Evolutionary conservation across 148 eudicot genomes (phyloP), one percentile per base, ranked within the genome.

Genomic region (Persicaria maculosa): DNA sequence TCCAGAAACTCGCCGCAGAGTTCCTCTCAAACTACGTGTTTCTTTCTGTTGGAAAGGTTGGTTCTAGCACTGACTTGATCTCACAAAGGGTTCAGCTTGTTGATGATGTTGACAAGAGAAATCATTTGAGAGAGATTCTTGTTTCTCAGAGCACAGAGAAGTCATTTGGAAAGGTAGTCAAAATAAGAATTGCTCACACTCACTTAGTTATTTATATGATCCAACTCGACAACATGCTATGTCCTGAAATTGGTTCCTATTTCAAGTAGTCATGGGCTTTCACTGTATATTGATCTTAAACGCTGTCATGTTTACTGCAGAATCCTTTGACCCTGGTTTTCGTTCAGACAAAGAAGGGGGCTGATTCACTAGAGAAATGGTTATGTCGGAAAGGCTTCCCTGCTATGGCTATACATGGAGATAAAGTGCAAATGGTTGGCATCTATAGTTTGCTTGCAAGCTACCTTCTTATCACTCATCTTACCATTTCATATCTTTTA

Each of bases 261-360:
- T 36, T 65, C 69, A 40, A 40, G 69, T 65, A 65, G 46, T 12
- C 9, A 59, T 62, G 10, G 31, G 9, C 69, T 65, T 40, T 43
- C 17, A 65, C 46, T 5, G 36, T 14, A 14, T 65, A 65, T 65
- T 40, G 46, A 16, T 45, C 22, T 70, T 70, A 25, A 46, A 48
- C 53, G 31, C 53, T 43, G 45, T 65, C 71, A 44, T 44, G 57
- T 64, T 64, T 64, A 10, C 53, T 87, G 83, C 87, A 93, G 98
- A 82, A 74, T 80, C 82, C 85, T 9, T 80, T 91, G 81, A 91
- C 92, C 20, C 84, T 93, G 67, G 83, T 93, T 36, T 93, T 93
- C 75, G 94, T 87, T 44, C 97, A 93, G 84, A 93, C 98, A 12
- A 93, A 93, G 80, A 88, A 84, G 80, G 92, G 91, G 44, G 98